A percentile compares a stretch with the other conserved stretches of the same genome.
These are phyloP conservation scores for Tetraselmis striata DNA, from an alignment of 139 green algal species.

Conservation along the genomic window DNA sequence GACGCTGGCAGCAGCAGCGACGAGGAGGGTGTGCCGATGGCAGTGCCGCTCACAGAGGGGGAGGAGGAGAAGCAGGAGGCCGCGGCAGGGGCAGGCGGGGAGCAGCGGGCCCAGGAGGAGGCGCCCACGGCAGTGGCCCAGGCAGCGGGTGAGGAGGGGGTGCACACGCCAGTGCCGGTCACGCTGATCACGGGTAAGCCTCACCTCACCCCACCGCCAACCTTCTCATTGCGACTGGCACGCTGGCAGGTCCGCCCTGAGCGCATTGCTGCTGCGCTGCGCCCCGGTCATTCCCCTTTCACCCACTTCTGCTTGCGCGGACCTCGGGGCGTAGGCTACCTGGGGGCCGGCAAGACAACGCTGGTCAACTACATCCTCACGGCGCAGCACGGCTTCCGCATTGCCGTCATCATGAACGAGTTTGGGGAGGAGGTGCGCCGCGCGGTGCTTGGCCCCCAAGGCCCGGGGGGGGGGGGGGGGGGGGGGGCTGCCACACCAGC, in stretches of 20 bases:
- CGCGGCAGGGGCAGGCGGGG: too few relatives aligned
- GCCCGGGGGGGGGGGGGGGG: conserved; percentile 33
- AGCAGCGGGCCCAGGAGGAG: not conserved
- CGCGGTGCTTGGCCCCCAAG: conserved; percentile 43
- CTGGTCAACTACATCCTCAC: conserved; percentile 89
- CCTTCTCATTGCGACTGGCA: not conserved
- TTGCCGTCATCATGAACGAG: conserved; percentile 91
- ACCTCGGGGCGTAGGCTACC: conserved; percentile 24
- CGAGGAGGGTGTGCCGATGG: not conserved
- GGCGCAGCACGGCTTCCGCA: conserved; percentile 60
- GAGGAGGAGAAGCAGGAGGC: too few relatives aligned
- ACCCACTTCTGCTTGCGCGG: not conserved
- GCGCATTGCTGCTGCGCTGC: not conserved
- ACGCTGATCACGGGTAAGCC: conserved; percentile 53
- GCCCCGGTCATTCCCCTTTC: not conserved
- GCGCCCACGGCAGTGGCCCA: not conserved
- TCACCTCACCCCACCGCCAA: not conserved
- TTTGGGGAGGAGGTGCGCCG: conserved; percentile 75
- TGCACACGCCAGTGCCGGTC: conserved; percentile 39
- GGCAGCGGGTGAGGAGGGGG: not conserved
- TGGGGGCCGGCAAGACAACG: conserved; percentile 70
- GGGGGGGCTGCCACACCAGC: conserved; percentile 82
- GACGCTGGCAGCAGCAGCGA: not conserved
- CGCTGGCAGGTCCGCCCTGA: conserved; percentile 5
- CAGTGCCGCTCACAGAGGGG: not conserved